These are phyloP conservation scores for Paracoccidioides brasiliensis DNA, from an alignment of 2,329 filamentous ascomycete species.

Conservation along the genomic window DNA sequence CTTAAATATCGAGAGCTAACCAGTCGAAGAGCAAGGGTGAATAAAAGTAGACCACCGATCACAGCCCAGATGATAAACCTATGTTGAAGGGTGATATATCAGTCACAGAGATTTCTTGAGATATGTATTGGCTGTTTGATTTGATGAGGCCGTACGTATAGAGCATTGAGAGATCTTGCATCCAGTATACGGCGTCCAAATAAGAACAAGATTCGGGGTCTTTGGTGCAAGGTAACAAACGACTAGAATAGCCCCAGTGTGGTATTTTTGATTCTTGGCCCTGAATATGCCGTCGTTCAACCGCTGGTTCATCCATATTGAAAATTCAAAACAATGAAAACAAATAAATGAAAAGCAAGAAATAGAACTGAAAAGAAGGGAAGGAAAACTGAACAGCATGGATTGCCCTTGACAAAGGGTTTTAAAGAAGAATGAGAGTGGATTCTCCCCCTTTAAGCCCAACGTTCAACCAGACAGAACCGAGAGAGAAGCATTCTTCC, in stretches of 20 bases:
- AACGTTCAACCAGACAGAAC: neutral
- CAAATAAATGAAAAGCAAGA: neutral
- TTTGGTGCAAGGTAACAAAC: conserved; percentile 44
- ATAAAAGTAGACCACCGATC: conserved; percentile 35
- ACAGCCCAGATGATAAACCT: conserved; percentile 45
- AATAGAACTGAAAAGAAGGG: too few species aligned
- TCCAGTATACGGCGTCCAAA: conserved; percentile 42
- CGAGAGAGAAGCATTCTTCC: neutral
- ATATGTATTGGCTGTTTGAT: neutral
- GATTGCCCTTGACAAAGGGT: too few species aligned
- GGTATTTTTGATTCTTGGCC: conserved; percentile 29
- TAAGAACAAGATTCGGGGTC: conserved; percentile 47
- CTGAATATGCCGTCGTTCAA: conserved; percentile 32
- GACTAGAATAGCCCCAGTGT: conserved; percentile 46
- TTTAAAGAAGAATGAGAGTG: neutral
- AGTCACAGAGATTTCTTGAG: neutral
- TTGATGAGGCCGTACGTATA: conserved; percentile 22
- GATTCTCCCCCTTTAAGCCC: neutral
- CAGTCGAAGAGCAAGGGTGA: conserved; percentile 28
- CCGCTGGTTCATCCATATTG: neutral
- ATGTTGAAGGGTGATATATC: neutral
- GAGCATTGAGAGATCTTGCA: conserved; percentile 42
- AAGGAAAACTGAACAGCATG: too few species aligned
- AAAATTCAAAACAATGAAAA: neutral
- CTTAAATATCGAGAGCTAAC: conserved; percentile 6